These are phyloP conservation scores for Amoebophrya sp. DNA, from an alignment of 169 alveolate species.

Conservation along the genomic window DNA sequence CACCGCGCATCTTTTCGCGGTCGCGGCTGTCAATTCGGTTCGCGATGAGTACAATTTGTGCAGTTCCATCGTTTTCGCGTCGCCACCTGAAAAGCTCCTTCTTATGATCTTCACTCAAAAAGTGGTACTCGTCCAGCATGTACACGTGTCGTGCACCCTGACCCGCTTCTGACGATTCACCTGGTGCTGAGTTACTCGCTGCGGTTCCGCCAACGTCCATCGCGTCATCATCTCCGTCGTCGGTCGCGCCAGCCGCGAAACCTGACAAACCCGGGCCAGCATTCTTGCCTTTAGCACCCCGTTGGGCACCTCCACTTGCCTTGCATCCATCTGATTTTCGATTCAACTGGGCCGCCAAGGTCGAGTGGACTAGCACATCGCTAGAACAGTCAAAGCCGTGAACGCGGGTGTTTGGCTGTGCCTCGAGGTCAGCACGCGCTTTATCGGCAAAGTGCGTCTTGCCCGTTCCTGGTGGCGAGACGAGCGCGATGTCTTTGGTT, in stretches of 20 bases:
- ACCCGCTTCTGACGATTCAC: too few relatives aligned
- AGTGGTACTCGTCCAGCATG: constrained; percentile 16
- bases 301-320: neutral
- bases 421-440: neutral
- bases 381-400: neutral
- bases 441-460: neutral
- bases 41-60: neutral
- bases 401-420: neutral
- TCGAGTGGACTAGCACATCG: neutral
- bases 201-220: too few relatives aligned
- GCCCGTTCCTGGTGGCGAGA: neutral
- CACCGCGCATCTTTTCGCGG: too few relatives aligned
- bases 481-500: neutral
- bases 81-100: neutral
- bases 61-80: neutral
- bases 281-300: too few relatives aligned
- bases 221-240: too few relatives aligned
- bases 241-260: too few relatives aligned
- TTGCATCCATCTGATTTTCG: too few relatives aligned
- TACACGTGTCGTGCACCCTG: neutral
- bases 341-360: neutral
- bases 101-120: neutral
- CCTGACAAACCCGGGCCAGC: too few relatives aligned
- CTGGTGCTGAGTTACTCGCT: too few relatives aligned
- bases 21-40: constrained; percentile 15